Base-by-base conservation (phyloP, 2,329 filamentous ascomycete species). In the Capronia coronata region DNA sequence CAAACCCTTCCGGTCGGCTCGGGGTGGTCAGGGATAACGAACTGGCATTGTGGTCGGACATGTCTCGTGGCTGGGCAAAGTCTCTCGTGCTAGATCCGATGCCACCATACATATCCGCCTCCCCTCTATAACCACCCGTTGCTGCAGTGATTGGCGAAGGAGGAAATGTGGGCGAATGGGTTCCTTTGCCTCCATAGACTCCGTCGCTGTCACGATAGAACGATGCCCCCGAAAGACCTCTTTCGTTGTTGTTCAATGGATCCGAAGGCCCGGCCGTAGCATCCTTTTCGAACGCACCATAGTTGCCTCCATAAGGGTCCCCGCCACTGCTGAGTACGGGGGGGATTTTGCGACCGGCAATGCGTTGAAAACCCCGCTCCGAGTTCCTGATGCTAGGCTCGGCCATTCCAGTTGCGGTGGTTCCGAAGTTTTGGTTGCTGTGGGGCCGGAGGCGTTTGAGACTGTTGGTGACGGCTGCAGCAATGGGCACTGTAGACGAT, bases 361-460 rank as follows among this genome's bases (percentile, higher is more conserved):
- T 67, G 55, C 72, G 73, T 52, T 74, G 71, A 54, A 75, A 75
- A 2, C 72, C 72, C 7, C 70, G 68, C 51, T 75, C 72, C 42
- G 67, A 68, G 30, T 61, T 57, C 37, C 41, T 32, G 6, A 39
- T 48, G 25, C 46, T 52, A 8, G 48, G 46, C 4, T 52, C 51
- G 5, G 57, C 58, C 6, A 67, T 59, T 14, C 53, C 60, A 2
- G 67, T 65, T 13, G 63, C 64, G 10, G 63, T 48, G 2, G 65
- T 68, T 22, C 64, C 65, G 16, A 65, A 62, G 3, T 67, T 68
- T 22, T 63, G 57, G 43, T 60, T 11, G 62, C 62, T 39, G 64
- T 67, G 49, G 60, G 63, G 45, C 59, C 66, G 21, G 61, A 72
- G 46, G 64, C 50, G 51, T 30, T 55, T 64, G 38, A 73, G 65